A percentile compares a stretch with the other conserved stretches of the same genome.
Conservation (phyloP, 2,329 filamentous ascomycete species). For the Sporothrix sp. region DNA sequence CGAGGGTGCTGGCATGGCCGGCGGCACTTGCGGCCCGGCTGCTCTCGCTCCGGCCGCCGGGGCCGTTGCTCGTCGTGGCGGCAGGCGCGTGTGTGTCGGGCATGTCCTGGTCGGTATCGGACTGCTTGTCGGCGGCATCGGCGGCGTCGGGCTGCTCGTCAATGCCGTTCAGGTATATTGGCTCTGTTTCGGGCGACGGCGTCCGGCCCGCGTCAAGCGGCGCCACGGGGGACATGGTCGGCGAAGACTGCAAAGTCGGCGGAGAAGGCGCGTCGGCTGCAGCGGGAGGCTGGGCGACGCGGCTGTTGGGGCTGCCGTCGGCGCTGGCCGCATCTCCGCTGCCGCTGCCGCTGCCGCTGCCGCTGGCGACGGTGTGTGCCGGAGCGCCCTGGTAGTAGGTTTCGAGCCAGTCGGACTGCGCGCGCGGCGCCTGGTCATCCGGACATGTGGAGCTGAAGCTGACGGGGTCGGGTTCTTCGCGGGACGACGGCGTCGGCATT, state of each 20-base stretch:
- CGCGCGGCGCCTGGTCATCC: slow-evolving; percentile 28
- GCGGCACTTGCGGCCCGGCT: too few species aligned
- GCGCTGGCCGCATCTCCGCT: neutral
- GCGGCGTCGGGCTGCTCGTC: slow-evolving; percentile 12
- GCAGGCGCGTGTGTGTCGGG: neutral
- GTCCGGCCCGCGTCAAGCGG: slow-evolving; percentile 20
- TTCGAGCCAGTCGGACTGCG: slow-evolving; percentile 21
- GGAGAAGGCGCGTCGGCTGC: neutral
- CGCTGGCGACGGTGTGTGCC: neutral
- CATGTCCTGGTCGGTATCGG: slow-evolving; percentile 21
- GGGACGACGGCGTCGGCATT: slow-evolving; percentile 20
- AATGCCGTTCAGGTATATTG: slow-evolving; percentile 11
- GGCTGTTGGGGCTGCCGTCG: slow-evolving; percentile 10
- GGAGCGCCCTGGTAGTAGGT: slow-evolving; percentile 10
- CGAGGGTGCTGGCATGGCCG: neutral
- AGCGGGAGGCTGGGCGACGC: neutral
- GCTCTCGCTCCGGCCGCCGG: neutral
- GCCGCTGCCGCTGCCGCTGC: neutral
- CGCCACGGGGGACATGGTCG: slow-evolving; percentile 36
- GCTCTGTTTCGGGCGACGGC: slow-evolving; percentile 10
- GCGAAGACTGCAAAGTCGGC: slow-evolving; percentile 28
- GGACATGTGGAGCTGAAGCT: slow-evolving; percentile 34
- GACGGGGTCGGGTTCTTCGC: slow-evolving; percentile 19
- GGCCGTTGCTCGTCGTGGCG: slow-evolving; percentile 3
- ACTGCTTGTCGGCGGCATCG: slow-evolving; percentile 21